A percentile compares a stretch with the other conserved stretches of the same genome.
Evolutionary conservation across 441 rosid genomes (phyloP).

Genomic region (Gossypium aridum): DNA sequence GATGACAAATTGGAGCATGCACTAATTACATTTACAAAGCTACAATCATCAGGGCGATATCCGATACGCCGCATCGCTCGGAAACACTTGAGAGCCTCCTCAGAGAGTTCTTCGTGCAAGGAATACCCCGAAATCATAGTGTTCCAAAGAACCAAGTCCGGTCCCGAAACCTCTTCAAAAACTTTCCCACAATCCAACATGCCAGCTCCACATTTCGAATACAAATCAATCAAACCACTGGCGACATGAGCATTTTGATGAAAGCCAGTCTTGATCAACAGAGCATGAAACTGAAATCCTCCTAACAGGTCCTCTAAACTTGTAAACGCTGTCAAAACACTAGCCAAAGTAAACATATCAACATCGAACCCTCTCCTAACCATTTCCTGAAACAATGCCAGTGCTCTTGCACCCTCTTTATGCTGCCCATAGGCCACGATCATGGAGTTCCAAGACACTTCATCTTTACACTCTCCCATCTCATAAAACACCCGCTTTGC

Average conservation of each 20-base stretch:
- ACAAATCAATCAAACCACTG: constrained; percentile 83
- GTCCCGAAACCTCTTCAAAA: constrained; percentile 47
- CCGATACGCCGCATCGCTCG: constrained; percentile 51
- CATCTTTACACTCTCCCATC: constrained; percentile 55
- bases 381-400: constrained; percentile 50
- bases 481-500: constrained; percentile 49
- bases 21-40: constrained; percentile 65
- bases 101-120: constrained; percentile 49
- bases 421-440: constrained; percentile 72
- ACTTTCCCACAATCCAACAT: constrained; percentile 53
- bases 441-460: constrained; percentile 92
- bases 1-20: constrained; percentile 63
- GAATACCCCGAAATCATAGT: constrained; percentile 84
- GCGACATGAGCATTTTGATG: constrained; percentile 68
- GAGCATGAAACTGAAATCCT: constrained; percentile 70
- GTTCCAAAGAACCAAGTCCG: constrained; percentile 88
- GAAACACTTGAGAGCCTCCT: constrained; percentile 64
- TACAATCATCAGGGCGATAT: constrained; percentile 70
- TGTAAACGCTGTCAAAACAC: constrained; percentile 69
- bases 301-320: constrained; percentile 46
- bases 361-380: constrained; percentile 36
- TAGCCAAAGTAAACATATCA: constrained; percentile 72
- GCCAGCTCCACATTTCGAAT: constrained; percentile 60
- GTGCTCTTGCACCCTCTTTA: not conserved
- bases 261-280: constrained; percentile 60